Base-by-base conservation (phyloP, 163 green algal species). In the Coccomyxa subellipsoidea region DNA sequence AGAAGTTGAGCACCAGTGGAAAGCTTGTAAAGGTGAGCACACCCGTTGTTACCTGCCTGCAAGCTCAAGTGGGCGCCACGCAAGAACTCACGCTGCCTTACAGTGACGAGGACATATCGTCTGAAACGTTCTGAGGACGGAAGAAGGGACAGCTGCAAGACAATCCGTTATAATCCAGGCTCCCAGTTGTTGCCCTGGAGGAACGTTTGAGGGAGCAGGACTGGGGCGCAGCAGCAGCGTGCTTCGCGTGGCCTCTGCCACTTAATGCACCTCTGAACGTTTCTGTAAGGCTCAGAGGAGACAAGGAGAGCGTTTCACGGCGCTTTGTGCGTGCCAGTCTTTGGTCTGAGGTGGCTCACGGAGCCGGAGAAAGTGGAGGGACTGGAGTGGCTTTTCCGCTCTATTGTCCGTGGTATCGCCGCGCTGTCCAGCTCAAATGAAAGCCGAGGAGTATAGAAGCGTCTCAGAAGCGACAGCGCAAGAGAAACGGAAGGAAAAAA, bases 11-110 rank as follows among this genome's bases (percentile, higher is more conserved):
- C 0, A 39, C 80, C 34, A 80, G 84, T 38, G 85, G 84, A 79
- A 93, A 91, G 83, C 84, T 94, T 6, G 78, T 89, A 66, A 87
- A 90, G 85, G 84, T 92, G 29, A 7, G n/a, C n/a, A 18, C 32
- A 80, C 47, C 15, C 3, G 47, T 59, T 59, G 47, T 59, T 59
- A 59, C 21, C 47, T 27, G 47, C 47, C 4, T 59, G 3, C 0
- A 59, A 59, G 47, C 47, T 59, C 4, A 59, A n/a, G n/a, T n/a
- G 47, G 47, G 47, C 47, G 47, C 47, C 47, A 27, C 23, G 47
- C 47, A 59, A 18, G 47, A 2, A 2, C 47, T 21, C 23, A 59
- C 47, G 47, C 15, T 59, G 47, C 5, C 47, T 59, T 18, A 12
- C 3, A 27, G 21, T 12, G 23, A 8, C 47, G 47, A 59, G 47